Evolutionary conservation across 495 filamentous ascomycete species (phyloP).

Genomic region (Talaromyces trachyspermus): DNA sequence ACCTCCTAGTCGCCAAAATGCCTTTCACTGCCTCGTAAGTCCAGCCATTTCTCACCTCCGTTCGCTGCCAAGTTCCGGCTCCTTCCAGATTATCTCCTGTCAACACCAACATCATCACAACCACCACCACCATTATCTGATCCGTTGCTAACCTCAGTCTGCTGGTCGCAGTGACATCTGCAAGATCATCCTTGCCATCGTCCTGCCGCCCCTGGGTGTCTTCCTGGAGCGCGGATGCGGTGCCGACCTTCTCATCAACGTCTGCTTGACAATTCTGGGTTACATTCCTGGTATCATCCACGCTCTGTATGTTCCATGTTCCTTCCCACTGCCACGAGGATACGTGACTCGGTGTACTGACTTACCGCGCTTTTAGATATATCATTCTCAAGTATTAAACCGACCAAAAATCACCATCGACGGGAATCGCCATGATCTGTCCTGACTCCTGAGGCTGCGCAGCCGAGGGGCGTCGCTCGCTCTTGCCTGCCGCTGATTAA

Average conservation of each 20-base stretch:
- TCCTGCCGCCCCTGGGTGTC: slow-evolving; percentile 84
- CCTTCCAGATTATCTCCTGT: no score
- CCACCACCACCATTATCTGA: no score
- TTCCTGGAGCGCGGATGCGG: slow-evolving; percentile 85
- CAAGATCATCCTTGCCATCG: slow-evolving; percentile 84
- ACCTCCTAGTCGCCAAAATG: slow-evolving; percentile 35
- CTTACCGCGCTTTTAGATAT: slow-evolving; percentile 32
- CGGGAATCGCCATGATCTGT: neutral
- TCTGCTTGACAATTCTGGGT: slow-evolving; percentile 76
- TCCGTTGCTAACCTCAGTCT: neutral
- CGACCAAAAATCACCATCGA: neutral
- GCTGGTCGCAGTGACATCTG: slow-evolving; percentile 63
- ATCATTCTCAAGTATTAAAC: slow-evolving; percentile 51
- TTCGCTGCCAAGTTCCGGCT: no score
- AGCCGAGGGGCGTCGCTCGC: no score
- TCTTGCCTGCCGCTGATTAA: no score
- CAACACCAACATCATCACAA: no score
- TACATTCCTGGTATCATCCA: slow-evolving; percentile 73
- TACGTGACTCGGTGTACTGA: no score
- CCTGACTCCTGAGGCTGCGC: no score
- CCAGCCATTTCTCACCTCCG: no score
- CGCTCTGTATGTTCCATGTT: slow-evolving; percentile 63
- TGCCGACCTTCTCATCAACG: slow-evolving; percentile 79
- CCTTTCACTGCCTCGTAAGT: slow-evolving; percentile 60
- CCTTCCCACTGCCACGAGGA: no score